These are phyloP conservation scores for Talaromyces atroroseus DNA, from an alignment of 2,329 filamentous ascomycete genomes.

Conservation along the genomic window DNA sequence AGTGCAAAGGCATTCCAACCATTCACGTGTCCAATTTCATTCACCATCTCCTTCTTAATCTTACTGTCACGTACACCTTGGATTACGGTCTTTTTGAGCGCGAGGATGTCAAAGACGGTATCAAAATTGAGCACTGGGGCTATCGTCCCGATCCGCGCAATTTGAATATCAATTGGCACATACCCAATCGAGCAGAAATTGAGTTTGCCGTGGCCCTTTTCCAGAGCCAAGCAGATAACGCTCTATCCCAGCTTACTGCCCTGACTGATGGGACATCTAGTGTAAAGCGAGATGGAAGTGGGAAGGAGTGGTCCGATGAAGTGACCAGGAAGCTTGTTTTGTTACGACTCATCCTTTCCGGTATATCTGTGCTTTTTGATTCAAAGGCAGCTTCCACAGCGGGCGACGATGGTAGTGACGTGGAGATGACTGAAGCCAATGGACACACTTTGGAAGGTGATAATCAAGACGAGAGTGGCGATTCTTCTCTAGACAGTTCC, in stretches of 20 bases:
- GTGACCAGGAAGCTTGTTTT: slow-evolving; percentile 85
- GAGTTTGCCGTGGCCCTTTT: slow-evolving; percentile 87
- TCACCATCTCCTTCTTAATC: slow-evolving; percentile 88
- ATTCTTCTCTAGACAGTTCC: slow-evolving; percentile 52
- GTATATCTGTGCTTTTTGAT: slow-evolving; percentile 85
- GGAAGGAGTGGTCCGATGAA: slow-evolving; percentile 98
- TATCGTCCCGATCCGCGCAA: slow-evolving; percentile 66
- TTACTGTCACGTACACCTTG: slow-evolving; percentile 89
- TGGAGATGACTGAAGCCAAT: slow-evolving; percentile 43
- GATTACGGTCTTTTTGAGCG: slow-evolving; percentile 85
- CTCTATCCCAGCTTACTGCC: slow-evolving; percentile 66
- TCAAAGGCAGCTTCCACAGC: slow-evolving; percentile 62
- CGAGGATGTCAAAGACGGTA: slow-evolving; percentile 62
- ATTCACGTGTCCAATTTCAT: slow-evolving; percentile 97
- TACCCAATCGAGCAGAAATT: slow-evolving; percentile 72
- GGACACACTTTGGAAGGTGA: slow-evolving; percentile 21
- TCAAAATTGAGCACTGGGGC: slow-evolving; percentile 80
- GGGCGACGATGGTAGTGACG: slow-evolving; percentile 38
- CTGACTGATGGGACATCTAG: slow-evolving; percentile 77
- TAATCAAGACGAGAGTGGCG: slow-evolving; percentile 23
- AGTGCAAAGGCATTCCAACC: slow-evolving; percentile 86
- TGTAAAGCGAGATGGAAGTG: slow-evolving; percentile 86
- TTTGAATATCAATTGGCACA: slow-evolving; percentile 85
- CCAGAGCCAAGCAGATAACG: slow-evolving; percentile 71
- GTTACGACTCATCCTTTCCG: slow-evolving; percentile 81